Percentiles rank a stretch among this genome's conserved stretches.
Evolutionary conservation across 2,329 filamentous ascomycete species (phyloP).

Genomic region (Pseudocercospora cruenta): DNA sequence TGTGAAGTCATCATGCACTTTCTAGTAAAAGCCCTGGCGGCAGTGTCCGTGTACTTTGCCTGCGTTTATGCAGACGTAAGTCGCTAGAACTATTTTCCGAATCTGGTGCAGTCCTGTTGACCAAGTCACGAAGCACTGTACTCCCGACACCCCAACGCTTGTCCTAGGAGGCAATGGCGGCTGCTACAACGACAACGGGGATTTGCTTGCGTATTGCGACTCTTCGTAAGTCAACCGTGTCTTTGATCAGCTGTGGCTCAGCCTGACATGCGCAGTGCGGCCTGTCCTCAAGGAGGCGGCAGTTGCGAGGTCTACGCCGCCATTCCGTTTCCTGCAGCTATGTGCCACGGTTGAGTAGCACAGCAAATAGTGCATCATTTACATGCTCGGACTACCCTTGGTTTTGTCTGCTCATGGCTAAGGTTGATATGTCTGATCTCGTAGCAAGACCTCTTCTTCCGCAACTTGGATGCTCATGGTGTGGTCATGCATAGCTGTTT

Average conservation of each 20-base stretch:
- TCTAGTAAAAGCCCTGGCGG: background rate
- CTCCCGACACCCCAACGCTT: background rate
- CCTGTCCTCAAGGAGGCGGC: background rate
- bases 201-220: background rate
- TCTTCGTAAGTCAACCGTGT: background rate
- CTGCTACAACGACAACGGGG: background rate
- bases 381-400: too few relatives aligned
- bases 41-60: background rate
- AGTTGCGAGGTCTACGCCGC: background rate
- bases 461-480: too few relatives aligned
- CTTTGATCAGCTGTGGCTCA: background rate
- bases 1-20: background rate
- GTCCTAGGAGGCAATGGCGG: background rate
- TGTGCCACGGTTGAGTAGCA: background rate
- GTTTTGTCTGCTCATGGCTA: background rate
- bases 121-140: background rate
- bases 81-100: background rate
- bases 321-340: background rate
- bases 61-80: background rate
- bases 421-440: background rate
- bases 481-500: too few relatives aligned
- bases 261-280: background rate
- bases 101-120: background rate
- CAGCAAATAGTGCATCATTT: too few relatives aligned
- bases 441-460: background rate